Conservation (phyloP, 1,284 basidiomycete species). For the Exobasidium rhododendri region DNA sequence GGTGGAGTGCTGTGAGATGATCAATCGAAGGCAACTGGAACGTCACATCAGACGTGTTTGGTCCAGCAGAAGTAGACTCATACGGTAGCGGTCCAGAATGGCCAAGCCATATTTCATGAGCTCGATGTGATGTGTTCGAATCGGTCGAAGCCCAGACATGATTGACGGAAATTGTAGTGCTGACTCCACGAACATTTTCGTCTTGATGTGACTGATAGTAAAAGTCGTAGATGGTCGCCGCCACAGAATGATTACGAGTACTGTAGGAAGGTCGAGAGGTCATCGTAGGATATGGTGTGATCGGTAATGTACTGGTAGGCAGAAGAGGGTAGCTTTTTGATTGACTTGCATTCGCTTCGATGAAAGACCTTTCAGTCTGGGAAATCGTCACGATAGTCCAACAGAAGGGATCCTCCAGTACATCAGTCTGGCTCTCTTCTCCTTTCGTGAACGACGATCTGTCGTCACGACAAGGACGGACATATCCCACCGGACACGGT, state of each 20-base stretch:
- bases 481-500: conserved; percentile 20
- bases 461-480: conserved; percentile 25
- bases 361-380: conserved; percentile 67
- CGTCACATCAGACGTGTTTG: conserved; percentile 28
- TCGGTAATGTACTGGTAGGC: conserved; percentile 20
- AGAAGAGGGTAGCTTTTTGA: conserved; percentile 41
- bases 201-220: neutral
- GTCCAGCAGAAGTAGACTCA: conserved; percentile 11
- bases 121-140: neutral
- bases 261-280: conserved; percentile 75
- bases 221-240: conserved; percentile 13
- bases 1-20: conserved; percentile 24
- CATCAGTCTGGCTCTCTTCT: conserved; percentile 61
- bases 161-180: conserved; percentile 25
- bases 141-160: conserved; percentile 12
- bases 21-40: conserved; percentile 31
- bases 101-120: conserved; percentile 13
- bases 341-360: conserved; percentile 80
- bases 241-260: conserved; percentile 48
- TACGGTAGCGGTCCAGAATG: conserved; percentile 13
- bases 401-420: conserved; percentile 88
- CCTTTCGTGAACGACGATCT: conserved; percentile 67
- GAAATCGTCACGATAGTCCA: conserved; percentile 93
- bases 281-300: conserved; percentile 83
- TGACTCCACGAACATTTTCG: neutral